Percentiles rank a stretch among this genome's conserved stretches.
Conservation (phyloP, 1,139 yeast genomes). For the Geotrichum aggregatum region DNA sequence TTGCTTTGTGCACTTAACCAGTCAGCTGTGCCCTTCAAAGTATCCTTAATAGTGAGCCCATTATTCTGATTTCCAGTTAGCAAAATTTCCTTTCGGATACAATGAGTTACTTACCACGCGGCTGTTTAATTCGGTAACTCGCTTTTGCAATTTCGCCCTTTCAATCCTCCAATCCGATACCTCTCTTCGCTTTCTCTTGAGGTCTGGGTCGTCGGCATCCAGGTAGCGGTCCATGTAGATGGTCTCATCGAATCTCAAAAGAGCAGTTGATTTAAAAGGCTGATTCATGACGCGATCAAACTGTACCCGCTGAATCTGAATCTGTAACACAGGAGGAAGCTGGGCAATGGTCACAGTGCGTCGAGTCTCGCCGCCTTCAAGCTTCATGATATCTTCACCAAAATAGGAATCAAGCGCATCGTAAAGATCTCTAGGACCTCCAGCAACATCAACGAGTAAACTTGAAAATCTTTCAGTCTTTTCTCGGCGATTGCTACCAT, state of each 20-base stretch:
- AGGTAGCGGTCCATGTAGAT: slow-evolving; percentile 84
- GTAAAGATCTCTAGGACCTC: slow-evolving; percentile 81
- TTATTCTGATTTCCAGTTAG: slow-evolving; percentile 21
- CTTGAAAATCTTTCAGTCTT: slow-evolving; percentile 77
- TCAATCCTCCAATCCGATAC: slow-evolving; percentile 62
- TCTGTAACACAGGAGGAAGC: slow-evolving; percentile 77
- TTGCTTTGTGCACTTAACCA: slow-evolving; percentile 43
- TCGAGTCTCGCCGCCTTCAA: slow-evolving; percentile 64
- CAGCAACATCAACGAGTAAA: slow-evolving; percentile 77
- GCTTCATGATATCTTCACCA: slow-evolving; percentile 64
- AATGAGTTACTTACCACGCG: slow-evolving; percentile 48
- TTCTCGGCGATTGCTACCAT: slow-evolving; percentile 45
- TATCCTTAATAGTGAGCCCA: slow-evolving; percentile 30
- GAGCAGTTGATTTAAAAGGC: slow-evolving; percentile 79
- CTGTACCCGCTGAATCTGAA: slow-evolving; percentile 90
- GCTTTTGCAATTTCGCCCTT: slow-evolving; percentile 45
- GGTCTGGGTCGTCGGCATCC: slow-evolving; percentile 60
- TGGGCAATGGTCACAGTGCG: slow-evolving; percentile 66
- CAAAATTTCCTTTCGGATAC: slow-evolving; percentile 42
- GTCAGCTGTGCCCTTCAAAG: slow-evolving; percentile 50
- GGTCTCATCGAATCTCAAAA: slow-evolving; percentile 71
- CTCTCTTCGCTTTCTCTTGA: slow-evolving; percentile 51
- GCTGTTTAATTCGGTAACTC: slow-evolving; percentile 45
- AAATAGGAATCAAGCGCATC: slow-evolving; percentile 86
- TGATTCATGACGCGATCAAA: slow-evolving; percentile 69